phyloP scores from a whole-genome alignment of 2,329 filamentous ascomycete genomes.

The Cladosporium cucumerinum region DNA sequence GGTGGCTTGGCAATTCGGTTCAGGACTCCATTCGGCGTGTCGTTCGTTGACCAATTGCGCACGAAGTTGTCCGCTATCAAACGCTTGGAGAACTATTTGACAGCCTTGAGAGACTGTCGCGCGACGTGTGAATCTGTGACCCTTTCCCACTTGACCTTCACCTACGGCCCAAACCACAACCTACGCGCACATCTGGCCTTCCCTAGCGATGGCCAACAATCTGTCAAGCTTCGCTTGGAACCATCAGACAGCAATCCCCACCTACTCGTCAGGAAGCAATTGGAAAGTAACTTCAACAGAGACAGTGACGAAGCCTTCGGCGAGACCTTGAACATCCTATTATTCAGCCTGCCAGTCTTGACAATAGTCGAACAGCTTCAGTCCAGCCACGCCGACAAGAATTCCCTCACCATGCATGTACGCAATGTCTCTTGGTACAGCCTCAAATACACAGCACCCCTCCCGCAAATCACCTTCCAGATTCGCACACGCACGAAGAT shows the following conservation, averaged over 20 bases:
- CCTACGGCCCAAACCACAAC: conserved; percentile 50
- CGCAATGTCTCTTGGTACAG: conserved; percentile 38
- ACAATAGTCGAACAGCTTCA: conserved; percentile 61
- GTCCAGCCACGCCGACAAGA: conserved; percentile 17
- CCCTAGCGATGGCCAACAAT: conserved; percentile 37
- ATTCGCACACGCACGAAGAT: conserved; percentile 33
- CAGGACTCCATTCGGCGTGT: conserved; percentile 55
- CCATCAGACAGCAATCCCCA: conserved; percentile 36
- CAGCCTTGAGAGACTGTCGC: conserved; percentile 59
- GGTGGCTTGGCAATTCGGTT: conserved; percentile 64
- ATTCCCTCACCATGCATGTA: conserved; percentile 29
- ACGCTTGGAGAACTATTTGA: conserved; percentile 66
- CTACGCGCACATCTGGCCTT: conserved; percentile 24
- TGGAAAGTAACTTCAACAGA: conserved; percentile 45
- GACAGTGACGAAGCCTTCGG: conserved; percentile 54
- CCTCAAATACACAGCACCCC: conserved; percentile 40
- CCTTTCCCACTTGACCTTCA: conserved; percentile 63
- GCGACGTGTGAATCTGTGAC: conserved; percentile 59
- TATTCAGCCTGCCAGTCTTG: conserved; percentile 62
- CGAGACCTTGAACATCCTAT: conserved; percentile 56
- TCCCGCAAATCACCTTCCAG: conserved; percentile 36
- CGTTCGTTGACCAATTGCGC: conserved; percentile 58
- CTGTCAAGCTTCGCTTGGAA: conserved; percentile 59
- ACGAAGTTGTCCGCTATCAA: conserved; percentile 64
- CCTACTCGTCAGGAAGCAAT: conserved; percentile 25